A percentile compares a stretch with the other conserved stretches of the same genome.
These are phyloP conservation scores for Ophiocordyceps camponoti-rufipedis DNA, from an alignment of 2,329 filamentous ascomycete genomes.

Conservation along the genomic window DNA sequence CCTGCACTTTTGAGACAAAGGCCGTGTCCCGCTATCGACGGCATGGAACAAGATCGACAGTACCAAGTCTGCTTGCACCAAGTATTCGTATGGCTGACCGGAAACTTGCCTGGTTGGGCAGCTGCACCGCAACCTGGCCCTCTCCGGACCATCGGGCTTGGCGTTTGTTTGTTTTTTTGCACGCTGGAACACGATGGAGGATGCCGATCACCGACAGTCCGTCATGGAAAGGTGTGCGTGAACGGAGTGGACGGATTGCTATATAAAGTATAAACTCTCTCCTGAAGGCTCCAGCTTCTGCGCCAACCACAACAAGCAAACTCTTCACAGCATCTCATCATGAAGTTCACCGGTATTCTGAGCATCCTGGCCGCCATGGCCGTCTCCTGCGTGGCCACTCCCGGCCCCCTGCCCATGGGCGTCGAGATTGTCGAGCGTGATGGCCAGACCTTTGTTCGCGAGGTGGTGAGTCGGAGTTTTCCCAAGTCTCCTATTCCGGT, in stretches of 20 bases:
- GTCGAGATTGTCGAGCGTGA: slow-evolving; percentile 3
- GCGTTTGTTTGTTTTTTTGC: too few species aligned
- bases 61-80: too few species aligned
- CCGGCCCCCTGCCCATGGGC: slow-evolving; percentile 3
- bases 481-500: too few species aligned
- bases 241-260: too few species aligned
- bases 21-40: neutral
- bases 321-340: neutral
- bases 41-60: neutral
- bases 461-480: slow-evolving; percentile 2
- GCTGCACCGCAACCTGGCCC: neutral
- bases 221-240: too few species aligned
- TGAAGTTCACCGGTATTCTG: neutral
- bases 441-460: slow-evolving; percentile 3
- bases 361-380: slow-evolving; percentile 1
- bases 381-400: slow-evolving; percentile 1
- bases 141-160: too few species aligned
- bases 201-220: too few species aligned
- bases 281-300: neutral
- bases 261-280: neutral
- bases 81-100: neutral
- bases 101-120: neutral
- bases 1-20: neutral
- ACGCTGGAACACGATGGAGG: too few species aligned
- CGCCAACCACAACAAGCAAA: neutral